Evolutionary conservation across 345 rosid species (phyloP), one percentile per base, ranked within the genome.

Genomic region (Dipteronia dyeriana): DNA sequence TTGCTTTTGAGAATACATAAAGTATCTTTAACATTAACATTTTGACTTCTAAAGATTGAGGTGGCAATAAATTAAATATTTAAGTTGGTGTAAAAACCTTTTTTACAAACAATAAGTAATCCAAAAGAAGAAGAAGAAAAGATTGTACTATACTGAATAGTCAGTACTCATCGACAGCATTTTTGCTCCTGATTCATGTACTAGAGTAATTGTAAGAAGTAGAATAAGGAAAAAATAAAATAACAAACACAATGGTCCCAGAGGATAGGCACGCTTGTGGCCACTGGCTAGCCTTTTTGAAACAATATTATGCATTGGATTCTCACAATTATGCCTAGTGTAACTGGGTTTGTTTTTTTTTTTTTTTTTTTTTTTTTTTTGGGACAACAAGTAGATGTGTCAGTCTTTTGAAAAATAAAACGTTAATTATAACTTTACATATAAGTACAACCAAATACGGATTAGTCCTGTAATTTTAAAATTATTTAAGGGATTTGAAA

Each of bases 261-360:
- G 13, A 0, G 71, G 74, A 61, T 56, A 73, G 80, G 78, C 89
- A 79, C 70, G 78, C 78, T 31, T 67, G 71, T 70, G 59, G 79
- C 61, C 29, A 47, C 68, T 13, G 66, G 65, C 41, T 41, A 49
- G 57, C 70, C 87, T 88, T 82, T 82, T 62, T 62, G 77, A 71
- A 82, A 71, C 84, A 79, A 73, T 39, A 75, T 51, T 61, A 61
- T 61, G 86, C 89, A 17, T 84, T 65, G 85, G 87, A 85, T 89
- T 84, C 89, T 84, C 79, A 14, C 78, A 66, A 72, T 61, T 41
- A 63, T 63, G 78, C 84, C 73, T 34, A 19, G 26, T 10, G 23
- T 34, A 66, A 62, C 7, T 39, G 1, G 9, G 5, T 47, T 65
- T 75, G 20, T 75, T 34, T 34, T 61, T 53, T 41, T n/a, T 75